Evolutionary conservation across 1,284 basidiomycete genomes (phyloP).

Genomic region (Rhodotorula sp.): DNA sequence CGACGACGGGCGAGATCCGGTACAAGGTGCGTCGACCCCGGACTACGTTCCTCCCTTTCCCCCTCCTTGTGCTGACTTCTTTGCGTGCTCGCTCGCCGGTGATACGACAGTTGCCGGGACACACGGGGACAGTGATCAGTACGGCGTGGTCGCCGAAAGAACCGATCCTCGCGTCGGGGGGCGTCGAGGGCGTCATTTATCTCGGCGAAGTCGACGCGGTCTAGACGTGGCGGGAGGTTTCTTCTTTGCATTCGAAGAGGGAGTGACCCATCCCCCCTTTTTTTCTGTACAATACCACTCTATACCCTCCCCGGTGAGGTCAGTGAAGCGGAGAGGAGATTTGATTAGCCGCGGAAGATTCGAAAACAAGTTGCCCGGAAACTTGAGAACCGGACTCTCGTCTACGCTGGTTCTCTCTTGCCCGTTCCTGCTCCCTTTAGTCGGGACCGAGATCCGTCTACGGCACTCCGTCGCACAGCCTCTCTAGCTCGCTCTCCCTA

Average conservation of each 20-base stretch:
- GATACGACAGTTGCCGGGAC: constrained; percentile 75
- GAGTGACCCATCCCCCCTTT: not conserved
- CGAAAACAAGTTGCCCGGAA: not conserved
- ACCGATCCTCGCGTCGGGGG: constrained; percentile 78
- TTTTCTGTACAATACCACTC: not conserved
- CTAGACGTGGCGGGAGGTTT: not conserved
- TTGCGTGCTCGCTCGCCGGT: too few species aligned
- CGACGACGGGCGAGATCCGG: constrained; percentile 64
- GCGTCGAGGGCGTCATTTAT: constrained; percentile 69
- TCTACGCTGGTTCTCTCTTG: too few species aligned
- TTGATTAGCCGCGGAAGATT: not conserved
- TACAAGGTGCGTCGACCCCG: constrained; percentile 71
- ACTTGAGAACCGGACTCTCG: too few species aligned
- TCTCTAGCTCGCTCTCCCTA: too few species aligned
- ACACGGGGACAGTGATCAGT: constrained; percentile 85
- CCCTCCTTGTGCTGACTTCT: not conserved
- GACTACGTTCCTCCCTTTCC: constrained; percentile 19
- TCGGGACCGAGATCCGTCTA: too few species aligned
- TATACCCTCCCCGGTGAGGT: not conserved
- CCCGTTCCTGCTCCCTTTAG: too few species aligned
- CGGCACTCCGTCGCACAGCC: too few species aligned
- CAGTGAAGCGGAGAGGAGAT: not conserved
- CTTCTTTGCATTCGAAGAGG: too few species aligned
- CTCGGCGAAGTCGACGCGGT: constrained; percentile 69
- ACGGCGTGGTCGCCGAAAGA: constrained; percentile 90